These are phyloP conservation scores for Nitzschia sp. DNA, from an alignment of 108 stramenopile genomes.

Conservation along the genomic window DNA sequence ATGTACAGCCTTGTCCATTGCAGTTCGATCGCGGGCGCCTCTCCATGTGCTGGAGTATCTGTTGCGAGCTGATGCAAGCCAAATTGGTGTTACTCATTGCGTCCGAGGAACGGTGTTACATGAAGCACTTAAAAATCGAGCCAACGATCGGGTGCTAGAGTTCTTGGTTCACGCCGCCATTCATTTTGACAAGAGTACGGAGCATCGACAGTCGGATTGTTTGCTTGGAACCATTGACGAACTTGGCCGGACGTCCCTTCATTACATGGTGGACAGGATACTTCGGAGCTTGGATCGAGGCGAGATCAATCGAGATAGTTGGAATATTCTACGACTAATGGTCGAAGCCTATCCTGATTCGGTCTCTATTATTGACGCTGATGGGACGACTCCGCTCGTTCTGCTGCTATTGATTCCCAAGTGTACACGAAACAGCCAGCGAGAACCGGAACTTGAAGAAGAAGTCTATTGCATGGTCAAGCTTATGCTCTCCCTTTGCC, in stretches of 20 bases:
- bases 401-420: slow-evolving; percentile 16
- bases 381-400: slow-evolving; percentile 31
- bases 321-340: slow-evolving; percentile 7
- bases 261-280: slow-evolving; percentile 25
- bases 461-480: slow-evolving; percentile 15
- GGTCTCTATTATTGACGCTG: slow-evolving; percentile 16
- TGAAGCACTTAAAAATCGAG: slow-evolving; percentile 13
- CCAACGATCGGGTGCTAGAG: neutral
- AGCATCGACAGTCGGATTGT: neutral
- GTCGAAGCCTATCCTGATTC: slow-evolving; percentile 12
- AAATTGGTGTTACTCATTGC: slow-evolving; percentile 14
- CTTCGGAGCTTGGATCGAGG: slow-evolving; percentile 11
- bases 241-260: slow-evolving; percentile 25
- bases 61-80: slow-evolving; percentile 5
- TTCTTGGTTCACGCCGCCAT: slow-evolving; percentile 18
- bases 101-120: slow-evolving; percentile 29
- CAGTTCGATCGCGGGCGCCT: slow-evolving; percentile 23
- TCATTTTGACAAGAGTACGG: neutral
- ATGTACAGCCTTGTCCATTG: slow-evolving; percentile 15
- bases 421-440: too few species aligned
- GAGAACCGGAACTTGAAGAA: neutral
- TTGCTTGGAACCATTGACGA: slow-evolving; percentile 16
- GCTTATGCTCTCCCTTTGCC: slow-evolving; percentile 19
- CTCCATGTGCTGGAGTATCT: slow-evolving; percentile 10
- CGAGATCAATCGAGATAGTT: neutral